These are phyloP conservation scores for Immersiella caudata DNA, from an alignment of 495 filamentous ascomycete species.

Conservation along the genomic window DNA sequence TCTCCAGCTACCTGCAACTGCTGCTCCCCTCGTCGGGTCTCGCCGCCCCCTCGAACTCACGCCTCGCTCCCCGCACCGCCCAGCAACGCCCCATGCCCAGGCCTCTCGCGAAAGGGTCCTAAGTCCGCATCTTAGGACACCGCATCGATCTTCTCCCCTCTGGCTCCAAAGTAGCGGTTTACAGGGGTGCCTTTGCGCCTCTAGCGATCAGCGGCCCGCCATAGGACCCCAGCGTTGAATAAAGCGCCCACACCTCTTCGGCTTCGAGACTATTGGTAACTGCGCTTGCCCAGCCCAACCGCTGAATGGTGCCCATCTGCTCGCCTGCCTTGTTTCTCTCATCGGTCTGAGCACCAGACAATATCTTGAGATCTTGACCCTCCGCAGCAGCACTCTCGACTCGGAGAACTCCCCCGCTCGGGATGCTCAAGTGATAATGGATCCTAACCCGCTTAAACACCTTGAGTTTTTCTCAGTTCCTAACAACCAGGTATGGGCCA, in stretches of 20 bases:
- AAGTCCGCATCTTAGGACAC: not conserved
- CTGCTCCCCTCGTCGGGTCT: constrained; percentile 1
- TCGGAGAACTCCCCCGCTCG: constrained; percentile 13
- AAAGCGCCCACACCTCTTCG: not conserved
- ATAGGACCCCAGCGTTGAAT: not conserved
- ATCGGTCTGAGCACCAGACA: not conserved
- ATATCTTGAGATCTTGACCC: not conserved
- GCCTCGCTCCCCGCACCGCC: not conserved
- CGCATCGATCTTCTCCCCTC: not conserved
- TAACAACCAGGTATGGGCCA: constrained; percentile 37
- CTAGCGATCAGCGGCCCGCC: not conserved
- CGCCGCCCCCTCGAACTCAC: not conserved
- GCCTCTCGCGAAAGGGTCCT: not conserved
- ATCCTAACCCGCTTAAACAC: constrained; percentile 36
- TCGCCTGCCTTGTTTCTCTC: not conserved
- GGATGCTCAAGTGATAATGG: constrained; percentile 37
- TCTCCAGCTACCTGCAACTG: not conserved
- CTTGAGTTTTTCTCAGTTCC: constrained; percentile 42
- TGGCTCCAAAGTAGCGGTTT: not conserved
- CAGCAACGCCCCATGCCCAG: not conserved
- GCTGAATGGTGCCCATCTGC: constrained; percentile 1
- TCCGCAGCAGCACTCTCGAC: not conserved
- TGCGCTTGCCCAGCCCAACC: not conserved
- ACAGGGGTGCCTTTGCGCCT: not conserved
- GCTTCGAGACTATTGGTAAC: not conserved